These are phyloP conservation scores for Spatholobus suberectus DNA, from an alignment of 306 rosid genomes.

Conservation along the genomic window DNA sequence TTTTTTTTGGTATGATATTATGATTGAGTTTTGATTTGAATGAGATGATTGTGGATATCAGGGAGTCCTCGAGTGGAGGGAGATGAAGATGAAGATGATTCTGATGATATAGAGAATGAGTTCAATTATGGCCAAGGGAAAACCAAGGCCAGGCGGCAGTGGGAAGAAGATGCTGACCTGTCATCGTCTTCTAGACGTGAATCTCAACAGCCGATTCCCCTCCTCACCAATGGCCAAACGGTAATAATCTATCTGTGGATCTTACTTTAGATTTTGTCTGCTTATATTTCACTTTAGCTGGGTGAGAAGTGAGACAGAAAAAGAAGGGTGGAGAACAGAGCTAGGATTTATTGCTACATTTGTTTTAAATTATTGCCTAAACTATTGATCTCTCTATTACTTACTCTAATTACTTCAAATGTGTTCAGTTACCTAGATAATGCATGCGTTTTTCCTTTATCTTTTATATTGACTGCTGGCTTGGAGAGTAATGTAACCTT, in stretches of 20 bases:
- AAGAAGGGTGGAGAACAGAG: background rate
- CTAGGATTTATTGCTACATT: background rate
- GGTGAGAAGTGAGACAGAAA: background rate
- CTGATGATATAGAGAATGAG: conserved; percentile 92
- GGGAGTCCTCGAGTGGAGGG: conserved; percentile 98
- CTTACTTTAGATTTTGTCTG: conserved; percentile 15
- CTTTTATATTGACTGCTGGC: background rate
- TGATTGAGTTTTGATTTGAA: conserved; percentile 12
- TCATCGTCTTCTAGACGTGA: conserved; percentile 90
- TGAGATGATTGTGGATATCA: conserved; percentile 47
- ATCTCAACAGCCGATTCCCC: conserved; percentile 89
- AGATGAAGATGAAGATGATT: conserved; percentile 92
- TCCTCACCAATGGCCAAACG: conserved; percentile 83
- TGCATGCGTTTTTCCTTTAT: background rate
- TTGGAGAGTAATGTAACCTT: background rate
- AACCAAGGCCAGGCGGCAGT: conserved; percentile 66
- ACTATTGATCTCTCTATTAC: conserved; percentile 17
- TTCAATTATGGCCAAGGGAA: conserved; percentile 67
- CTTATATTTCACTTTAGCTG: background rate
- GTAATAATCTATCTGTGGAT: conserved; percentile 58
- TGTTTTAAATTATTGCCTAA: background rate
- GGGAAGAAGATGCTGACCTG: conserved; percentile 86
- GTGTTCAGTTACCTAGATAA: conserved; percentile 5
- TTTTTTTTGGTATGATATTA: background rate
- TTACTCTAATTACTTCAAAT: background rate